These are phyloP conservation scores for Silene conica DNA, from an alignment of 148 eudicot species.

Conservation along the genomic window DNA sequence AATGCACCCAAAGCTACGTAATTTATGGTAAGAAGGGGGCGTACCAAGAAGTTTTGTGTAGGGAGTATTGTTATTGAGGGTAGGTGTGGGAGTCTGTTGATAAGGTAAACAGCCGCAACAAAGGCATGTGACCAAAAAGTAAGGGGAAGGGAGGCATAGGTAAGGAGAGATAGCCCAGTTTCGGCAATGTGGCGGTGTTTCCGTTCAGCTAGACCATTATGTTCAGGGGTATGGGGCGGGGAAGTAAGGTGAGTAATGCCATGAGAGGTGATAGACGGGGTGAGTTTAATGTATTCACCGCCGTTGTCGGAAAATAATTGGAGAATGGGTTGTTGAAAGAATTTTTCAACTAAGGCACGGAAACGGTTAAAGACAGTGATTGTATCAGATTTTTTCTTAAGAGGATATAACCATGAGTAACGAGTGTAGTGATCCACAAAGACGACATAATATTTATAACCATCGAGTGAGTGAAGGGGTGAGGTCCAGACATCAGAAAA, in stretches of 20 bases:
- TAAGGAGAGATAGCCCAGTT: slow-evolving; percentile 1
- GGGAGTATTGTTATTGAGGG: no score
- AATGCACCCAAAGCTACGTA: no score
- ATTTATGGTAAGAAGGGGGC: no score
- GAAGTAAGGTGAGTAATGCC: slow-evolving; percentile 6
- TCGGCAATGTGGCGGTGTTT: slow-evolving; percentile 18
- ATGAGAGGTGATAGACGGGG: neutral
- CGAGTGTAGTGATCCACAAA: neutral
- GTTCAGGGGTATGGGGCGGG: slow-evolving; percentile 20
- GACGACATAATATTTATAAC: slow-evolving; percentile 1
- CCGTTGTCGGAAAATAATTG: neutral
- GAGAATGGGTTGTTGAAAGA: neutral
- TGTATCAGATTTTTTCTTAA: neutral
- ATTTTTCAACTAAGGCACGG: neutral
- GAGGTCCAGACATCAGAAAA: neutral
- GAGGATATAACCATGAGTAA: neutral
- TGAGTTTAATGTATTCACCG: neutral
- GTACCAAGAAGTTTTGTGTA: no score
- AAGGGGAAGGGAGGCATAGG: no score
- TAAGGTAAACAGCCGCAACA: no score
- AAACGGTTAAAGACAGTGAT: neutral
- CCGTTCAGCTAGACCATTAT: slow-evolving; percentile 13
- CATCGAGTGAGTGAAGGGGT: neutral
- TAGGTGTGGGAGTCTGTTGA: no score
- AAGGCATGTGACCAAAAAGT: no score